phyloP scores from a whole-genome alignment of 1,284 basidiomycete genomes.

The Moesziomyces sp. region DNA sequence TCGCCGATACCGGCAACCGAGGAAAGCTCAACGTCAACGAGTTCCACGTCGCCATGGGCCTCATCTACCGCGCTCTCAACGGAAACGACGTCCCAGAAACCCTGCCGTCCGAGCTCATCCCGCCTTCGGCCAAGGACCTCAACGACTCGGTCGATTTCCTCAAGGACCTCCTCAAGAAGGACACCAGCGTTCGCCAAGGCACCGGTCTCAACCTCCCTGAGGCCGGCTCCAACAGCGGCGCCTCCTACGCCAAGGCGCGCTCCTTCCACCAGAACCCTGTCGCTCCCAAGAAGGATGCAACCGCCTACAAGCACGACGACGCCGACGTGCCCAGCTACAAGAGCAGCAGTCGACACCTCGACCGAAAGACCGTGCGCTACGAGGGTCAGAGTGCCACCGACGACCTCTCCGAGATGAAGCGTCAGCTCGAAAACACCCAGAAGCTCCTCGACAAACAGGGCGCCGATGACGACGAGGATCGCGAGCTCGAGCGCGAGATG shows the following conservation, averaged over 20 bases:
- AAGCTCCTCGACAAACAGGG: conserved; percentile 82
- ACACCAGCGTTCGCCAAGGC: conserved; percentile 71
- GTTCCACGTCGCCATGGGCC: conserved; percentile 98
- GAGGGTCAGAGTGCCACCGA: conserved; percentile 74
- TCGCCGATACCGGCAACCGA: conserved; percentile 63
- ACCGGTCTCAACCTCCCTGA: conserved; percentile 69
- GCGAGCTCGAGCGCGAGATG: conserved; percentile 82
- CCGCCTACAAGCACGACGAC: conserved; percentile 89
- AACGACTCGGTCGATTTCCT: conserved; percentile 91
- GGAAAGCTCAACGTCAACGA: conserved; percentile 81
- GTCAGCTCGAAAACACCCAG: conserved; percentile 83
- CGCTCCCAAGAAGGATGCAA: conserved; percentile 81
- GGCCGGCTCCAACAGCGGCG: conserved; percentile 63
- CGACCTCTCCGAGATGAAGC: conserved; percentile 87
- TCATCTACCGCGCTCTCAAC: conserved; percentile 86
- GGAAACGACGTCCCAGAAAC: conserved; percentile 89
- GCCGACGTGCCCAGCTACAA: conserved; percentile 75
- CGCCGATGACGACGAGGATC: conserved; percentile 80
- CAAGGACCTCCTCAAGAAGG: conserved; percentile 88
- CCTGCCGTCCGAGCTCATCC: conserved; percentile 88
- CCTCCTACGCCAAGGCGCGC: conserved; percentile 74
- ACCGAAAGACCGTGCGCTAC: conserved; percentile 83
- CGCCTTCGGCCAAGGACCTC: conserved; percentile 90
- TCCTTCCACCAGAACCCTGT: conserved; percentile 74
- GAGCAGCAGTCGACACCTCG: conserved; percentile 86